Base-by-base conservation (phyloP, 164 flowering plant species). In the Liquidambar formosana region DNA sequence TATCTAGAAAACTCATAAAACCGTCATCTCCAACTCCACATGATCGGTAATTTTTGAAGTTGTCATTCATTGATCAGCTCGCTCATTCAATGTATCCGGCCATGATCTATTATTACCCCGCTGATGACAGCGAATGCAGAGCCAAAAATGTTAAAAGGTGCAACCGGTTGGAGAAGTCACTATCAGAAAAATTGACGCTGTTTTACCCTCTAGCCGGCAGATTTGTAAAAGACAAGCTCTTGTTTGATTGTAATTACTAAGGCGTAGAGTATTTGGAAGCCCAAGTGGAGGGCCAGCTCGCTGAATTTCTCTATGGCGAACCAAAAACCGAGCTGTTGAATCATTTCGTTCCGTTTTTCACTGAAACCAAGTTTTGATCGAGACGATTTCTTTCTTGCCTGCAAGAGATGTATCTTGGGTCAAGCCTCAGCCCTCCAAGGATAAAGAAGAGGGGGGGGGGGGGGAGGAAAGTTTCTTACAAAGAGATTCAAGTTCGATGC, bases 191-290 rank as follows among this genome's bases (percentile, higher is more conserved):
- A 1, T 27, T 78, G 5, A 41, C 71, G 8, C 53, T 4, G 0
- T 79, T 67, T 63, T 80, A 75, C 67, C 83, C 83, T 1, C 49
- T 77, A 4, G 81, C 83, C 0, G 83, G 83, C 11, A 63, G 53
- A 22, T 26, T 75, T 21, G n/a, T n/a, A n/a, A 66, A 21, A 28
- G 75, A 73, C 49, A n/a, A 66, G 1, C 11, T 27, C 23, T 53
- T 21, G 9, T 33, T 80, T 5, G 77, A 75, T 38, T 77, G 81
- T 18, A 65, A 69, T 23, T 79, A 80, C 51, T 61, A 75, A 1
- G 83, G 80, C 0, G n/a, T n/a, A n/a, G n/a, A n/a, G n/a, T n/a
- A n/a, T n/a, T n/a, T n/a, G n/a, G n/a, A n/a, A n/a, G n/a, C n/a
- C n/a, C n/a, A n/a, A n/a, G n/a, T n/a, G n/a, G n/a, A n/a, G n/a